phyloP scores from a whole-genome alignment of 2,329 filamentous ascomycete species.

The Sporothrix globosa region DNA sequence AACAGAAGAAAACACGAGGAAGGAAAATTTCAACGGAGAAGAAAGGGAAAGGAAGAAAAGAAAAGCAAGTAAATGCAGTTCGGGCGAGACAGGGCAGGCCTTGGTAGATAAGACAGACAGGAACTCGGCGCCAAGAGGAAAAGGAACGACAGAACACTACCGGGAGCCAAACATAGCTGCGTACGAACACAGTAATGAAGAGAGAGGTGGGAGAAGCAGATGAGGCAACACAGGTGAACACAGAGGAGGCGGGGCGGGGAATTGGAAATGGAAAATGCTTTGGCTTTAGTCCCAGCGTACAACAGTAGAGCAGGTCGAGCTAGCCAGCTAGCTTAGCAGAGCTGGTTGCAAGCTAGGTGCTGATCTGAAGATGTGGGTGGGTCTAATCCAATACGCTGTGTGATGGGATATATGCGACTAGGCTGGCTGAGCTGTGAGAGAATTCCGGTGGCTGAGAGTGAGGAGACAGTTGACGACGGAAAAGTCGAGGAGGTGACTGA shows the following conservation, averaged over 20 bases:
- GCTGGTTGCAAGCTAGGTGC: conserved; percentile 25
- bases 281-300: conserved; percentile 30
- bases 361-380: conserved; percentile 33
- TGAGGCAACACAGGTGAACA: conserved; percentile 17
- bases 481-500: conserved; percentile 9
- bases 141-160: conserved; percentile 18
- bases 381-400: conserved; percentile 17
- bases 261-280: conserved; percentile 15
- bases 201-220: conserved; percentile 15
- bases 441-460: not conserved
- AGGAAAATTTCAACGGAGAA: conserved; percentile 27
- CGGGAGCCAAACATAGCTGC: not conserved
- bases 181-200: conserved; percentile 9
- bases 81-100: conserved; percentile 18
- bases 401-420: conserved; percentile 10
- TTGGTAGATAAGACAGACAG: conserved; percentile 32
- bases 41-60: conserved; percentile 22
- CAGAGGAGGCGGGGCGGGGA: conserved; percentile 28
- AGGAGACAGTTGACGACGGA: not conserved
- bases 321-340: conserved; percentile 24
- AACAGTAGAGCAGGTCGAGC: conserved; percentile 26
- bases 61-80: not conserved
- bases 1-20: conserved; percentile 15
- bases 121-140: conserved; percentile 17
- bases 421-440: conserved; percentile 6